Percentiles rank a stretch among this genome's conserved stretches.
phyloP scores from a whole-genome alignment of 108 stramenopile species.

The Nannochloropsis gaditana region DNA sequence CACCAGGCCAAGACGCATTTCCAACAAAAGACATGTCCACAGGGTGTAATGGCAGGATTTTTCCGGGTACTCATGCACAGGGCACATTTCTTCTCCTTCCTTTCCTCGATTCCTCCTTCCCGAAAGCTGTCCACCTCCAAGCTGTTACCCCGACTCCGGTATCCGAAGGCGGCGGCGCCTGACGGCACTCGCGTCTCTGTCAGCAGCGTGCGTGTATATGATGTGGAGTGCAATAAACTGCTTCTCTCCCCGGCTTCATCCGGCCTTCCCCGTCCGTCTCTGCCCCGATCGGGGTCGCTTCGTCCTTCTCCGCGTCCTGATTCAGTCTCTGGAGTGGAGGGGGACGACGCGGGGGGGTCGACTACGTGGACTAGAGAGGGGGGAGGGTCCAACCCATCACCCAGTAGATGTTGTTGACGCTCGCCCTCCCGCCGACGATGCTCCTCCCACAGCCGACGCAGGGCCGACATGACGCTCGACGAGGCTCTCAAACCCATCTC shows the following conservation, averaged over 20 bases:
- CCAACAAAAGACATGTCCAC: constrained; percentile 50
- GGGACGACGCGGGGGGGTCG: not conserved
- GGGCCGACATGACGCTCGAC: not conserved
- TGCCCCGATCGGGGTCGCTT: no score
- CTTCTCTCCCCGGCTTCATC: not conserved
- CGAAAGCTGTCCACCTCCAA: not conserved
- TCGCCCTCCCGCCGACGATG: not conserved
- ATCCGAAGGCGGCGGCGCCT: not conserved
- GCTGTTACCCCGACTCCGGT: not conserved
- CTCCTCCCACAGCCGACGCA: not conserved
- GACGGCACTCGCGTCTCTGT: not conserved
- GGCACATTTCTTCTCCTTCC: constrained; percentile 32
- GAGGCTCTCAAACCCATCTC: constrained; percentile 33
- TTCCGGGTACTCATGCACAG: constrained; percentile 43
- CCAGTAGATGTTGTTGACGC: not conserved
- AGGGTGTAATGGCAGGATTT: constrained; percentile 34
- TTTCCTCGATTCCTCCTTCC: not conserved
- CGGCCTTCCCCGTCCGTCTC: no score
- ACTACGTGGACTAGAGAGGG: not conserved
- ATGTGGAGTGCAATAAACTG: not conserved
- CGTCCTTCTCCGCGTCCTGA: not conserved
- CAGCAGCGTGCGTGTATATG: not conserved
- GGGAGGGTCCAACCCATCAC: not conserved
- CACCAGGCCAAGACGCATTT: constrained; percentile 49
- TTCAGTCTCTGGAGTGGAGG: not conserved